These are phyloP conservation scores for Aspergillus vadensis DNA, from an alignment of 2,329 filamentous ascomycete species.

Conservation along the genomic window DNA sequence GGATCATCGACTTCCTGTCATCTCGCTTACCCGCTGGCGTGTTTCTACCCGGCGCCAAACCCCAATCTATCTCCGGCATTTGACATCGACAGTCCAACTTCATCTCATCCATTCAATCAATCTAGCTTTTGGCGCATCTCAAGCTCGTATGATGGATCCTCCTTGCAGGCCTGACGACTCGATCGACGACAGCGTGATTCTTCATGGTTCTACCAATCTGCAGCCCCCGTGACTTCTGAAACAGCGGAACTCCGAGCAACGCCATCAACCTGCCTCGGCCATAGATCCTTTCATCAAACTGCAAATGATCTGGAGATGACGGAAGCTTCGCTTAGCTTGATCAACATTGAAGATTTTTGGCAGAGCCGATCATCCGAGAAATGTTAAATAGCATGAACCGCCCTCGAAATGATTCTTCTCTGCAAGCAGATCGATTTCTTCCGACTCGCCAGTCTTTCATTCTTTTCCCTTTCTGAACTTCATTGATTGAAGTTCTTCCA, in stretches of 20 bases:
- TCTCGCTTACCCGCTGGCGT: constrained; percentile 2
- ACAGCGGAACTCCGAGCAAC: neutral
- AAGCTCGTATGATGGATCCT: neutral
- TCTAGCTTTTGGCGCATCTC: too few species aligned
- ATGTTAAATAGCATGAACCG: neutral
- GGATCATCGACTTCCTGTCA: neutral
- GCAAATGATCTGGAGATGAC: neutral
- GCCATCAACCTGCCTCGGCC: neutral
- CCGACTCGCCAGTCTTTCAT: neutral
- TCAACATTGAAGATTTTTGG: too few species aligned
- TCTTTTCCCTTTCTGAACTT: neutral
- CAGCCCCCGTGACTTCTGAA: neutral
- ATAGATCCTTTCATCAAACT: neutral
- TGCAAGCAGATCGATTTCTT: neutral
- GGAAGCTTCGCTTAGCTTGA: neutral
- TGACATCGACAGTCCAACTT: neutral
- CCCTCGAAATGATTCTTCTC: neutral
- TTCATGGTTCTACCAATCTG: neutral
- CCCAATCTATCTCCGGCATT: neutral
- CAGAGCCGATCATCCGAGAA: neutral
- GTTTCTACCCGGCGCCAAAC: neutral
- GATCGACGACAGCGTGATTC: neutral
- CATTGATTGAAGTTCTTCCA: constrained; percentile 8
- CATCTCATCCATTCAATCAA: neutral
- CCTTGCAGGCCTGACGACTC: too few species aligned